phyloP scores from a whole-genome alignment of 2,329 filamentous ascomycete species.

The Ambrosiella cleistominuta region DNA sequence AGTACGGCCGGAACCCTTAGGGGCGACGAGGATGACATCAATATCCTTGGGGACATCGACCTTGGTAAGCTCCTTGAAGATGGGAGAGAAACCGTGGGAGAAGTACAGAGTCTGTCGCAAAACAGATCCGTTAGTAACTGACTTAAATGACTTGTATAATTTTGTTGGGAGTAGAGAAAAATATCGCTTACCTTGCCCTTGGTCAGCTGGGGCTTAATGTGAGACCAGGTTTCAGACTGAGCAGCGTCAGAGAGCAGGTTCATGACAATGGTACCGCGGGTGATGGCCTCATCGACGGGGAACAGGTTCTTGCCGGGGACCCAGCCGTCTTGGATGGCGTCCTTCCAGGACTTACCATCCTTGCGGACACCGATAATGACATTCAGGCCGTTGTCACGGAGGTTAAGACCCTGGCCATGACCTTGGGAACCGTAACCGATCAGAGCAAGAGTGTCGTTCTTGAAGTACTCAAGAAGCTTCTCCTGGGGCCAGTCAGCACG shows the following conservation, averaged over 20 bases:
- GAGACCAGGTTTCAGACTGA: constrained; percentile 96
- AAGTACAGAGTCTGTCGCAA: constrained; percentile 80
- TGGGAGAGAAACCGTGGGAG: constrained; percentile 98
- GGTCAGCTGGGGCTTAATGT: constrained; percentile 92
- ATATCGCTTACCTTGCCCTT: constrained; percentile 72
- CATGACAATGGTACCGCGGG: constrained; percentile 90
- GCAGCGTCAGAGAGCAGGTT: constrained; percentile 96
- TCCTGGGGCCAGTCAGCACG: constrained; percentile 96
- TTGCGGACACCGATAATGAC: constrained; percentile 98
- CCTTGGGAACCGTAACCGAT: constrained; percentile 98
- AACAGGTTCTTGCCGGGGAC: constrained; percentile 97
- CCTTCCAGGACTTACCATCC: constrained; percentile 96
- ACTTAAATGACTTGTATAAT: neutral
- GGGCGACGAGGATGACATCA: constrained; percentile 97
- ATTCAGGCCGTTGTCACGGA: constrained; percentile 98
- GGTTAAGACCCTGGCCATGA: constrained; percentile 97
- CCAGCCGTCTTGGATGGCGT: constrained; percentile 94
- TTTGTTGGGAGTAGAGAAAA: neutral
- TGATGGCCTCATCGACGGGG: constrained; percentile 92
- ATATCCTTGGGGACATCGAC: constrained; percentile 91
- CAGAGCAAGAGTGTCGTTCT: constrained; percentile 96
- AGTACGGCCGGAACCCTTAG: constrained; percentile 97
- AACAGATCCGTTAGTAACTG: neutral
- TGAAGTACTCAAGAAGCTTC: constrained; percentile 99
- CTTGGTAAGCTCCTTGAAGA: constrained; percentile 99